Evolutionary conservation across 2,329 filamentous ascomycete species (phyloP), one percentile per base, ranked within the genome.

Genomic region (Pyrenophora graminea): DNA sequence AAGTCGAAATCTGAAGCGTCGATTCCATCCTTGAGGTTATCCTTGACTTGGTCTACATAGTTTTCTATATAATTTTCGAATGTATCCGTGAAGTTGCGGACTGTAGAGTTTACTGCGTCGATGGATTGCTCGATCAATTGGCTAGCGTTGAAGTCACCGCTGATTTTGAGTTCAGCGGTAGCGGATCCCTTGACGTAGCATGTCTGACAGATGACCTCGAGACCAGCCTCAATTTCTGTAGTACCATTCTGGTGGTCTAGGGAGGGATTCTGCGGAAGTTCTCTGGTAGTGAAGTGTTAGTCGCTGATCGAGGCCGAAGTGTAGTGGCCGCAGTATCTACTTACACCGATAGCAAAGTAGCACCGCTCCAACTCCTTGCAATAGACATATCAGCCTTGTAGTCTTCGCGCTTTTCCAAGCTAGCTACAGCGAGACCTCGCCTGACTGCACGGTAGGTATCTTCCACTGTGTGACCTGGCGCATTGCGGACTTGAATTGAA

Each of bases 151-250:
- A 81, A 78, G 3, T 72, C 62, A 6, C 70, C 70, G 3, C 72
- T 67, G 7, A 81, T 69, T 0, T 66, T 75, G 19, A 83, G 66
- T 17, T 75, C 62, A 1, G 76, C 77, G 8, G 65, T 76, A 9
- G 77, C 79, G 4, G 58, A 63, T 37, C 79, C 80, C 48, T 78
- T 79, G 47, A 82, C 64, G 59, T 83, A 83, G 59, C 81, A 83
- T 4, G 68, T 77, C 3, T 68, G 72, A 61, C 80, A 82, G 9
- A 70, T 69, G 30, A 81, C 73, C 41, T 79, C 69, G n/a, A 80
- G 58, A 3, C 66, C 56, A 17, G 52, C 58, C 10, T 39, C 36
- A 7, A 63, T 36, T 3, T 63, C 48, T 9, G 62, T 45, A 3
- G 46, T 51, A 6, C 40, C 34, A 10, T 51, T 48, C 4, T 50